Percentiles rank a stretch among this genome's conserved stretches.
Evolutionary conservation across 78 protist species (phyloP).

Genomic region (Pigoraptor vietnamica): DNA sequence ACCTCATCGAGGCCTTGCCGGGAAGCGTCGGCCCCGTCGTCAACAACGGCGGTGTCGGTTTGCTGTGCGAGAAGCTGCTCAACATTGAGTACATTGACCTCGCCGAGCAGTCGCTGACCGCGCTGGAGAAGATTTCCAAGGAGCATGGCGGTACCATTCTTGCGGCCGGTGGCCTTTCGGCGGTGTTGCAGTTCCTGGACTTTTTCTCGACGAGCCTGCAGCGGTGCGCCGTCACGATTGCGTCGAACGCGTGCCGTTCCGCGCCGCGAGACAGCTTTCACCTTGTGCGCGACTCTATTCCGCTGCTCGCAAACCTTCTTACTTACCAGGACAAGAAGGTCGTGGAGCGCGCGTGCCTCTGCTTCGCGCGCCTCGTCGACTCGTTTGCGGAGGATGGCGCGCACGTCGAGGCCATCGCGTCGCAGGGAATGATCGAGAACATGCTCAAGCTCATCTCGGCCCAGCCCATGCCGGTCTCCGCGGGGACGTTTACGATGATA

Average conservation of each 20-base stretch:
- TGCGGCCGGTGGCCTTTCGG: constrained; percentile 74
- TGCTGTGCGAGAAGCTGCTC: constrained; percentile 62
- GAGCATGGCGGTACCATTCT: constrained; percentile 35
- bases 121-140: constrained; percentile 68
- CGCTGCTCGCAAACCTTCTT: constrained; percentile 45
- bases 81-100: constrained; percentile 82
- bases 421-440: not conserved
- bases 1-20: constrained; percentile 77
- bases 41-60: constrained; percentile 38
- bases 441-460: not conserved
- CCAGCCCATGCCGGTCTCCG: not conserved
- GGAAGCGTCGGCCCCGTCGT: constrained; percentile 30
- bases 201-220: constrained; percentile 71
- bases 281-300: constrained; percentile 57
- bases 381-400: not conserved
- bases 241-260: constrained; percentile 55
- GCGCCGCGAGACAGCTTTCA: constrained; percentile 52
- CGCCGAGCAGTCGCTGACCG: constrained; percentile 81
- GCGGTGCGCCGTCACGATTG: constrained; percentile 62
- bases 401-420: not conserved
- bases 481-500: constrained; percentile 16
- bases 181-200: constrained; percentile 72
- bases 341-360: constrained; percentile 30
- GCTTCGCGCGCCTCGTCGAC: constrained; percentile 25
- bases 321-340: constrained; percentile 39